Evolutionary conservation across 2,329 filamentous ascomycete genomes (phyloP).

Genomic region (Calycina herbarum): DNA sequence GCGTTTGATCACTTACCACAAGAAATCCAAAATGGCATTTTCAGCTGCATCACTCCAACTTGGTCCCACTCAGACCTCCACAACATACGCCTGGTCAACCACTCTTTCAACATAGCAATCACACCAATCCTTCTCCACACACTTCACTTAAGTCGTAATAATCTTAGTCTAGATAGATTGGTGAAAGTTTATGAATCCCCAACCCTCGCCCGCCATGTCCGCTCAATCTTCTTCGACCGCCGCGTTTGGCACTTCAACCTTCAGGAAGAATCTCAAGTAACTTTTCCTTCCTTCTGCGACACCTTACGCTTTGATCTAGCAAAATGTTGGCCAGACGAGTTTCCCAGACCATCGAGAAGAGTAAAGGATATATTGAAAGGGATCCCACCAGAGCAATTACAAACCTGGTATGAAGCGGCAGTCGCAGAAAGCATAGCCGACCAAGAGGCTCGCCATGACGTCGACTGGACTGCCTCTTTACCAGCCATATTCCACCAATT

Average conservation of each 20-base stretch:
- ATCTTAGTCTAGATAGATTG: background rate
- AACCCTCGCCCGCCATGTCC: background rate
- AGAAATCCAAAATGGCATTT: background rate
- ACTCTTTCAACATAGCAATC: background rate
- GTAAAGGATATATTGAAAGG: background rate
- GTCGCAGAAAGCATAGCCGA: background rate
- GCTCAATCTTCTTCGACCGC: background rate
- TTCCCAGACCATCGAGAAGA: background rate
- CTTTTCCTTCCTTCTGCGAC: background rate
- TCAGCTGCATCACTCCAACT: background rate
- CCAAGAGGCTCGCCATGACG: background rate
- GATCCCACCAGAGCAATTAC: background rate
- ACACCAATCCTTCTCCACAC: background rate
- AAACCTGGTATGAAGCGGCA: background rate
- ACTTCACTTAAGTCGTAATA: background rate
- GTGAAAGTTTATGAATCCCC: background rate
- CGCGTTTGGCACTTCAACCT: background rate
- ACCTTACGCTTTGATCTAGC: background rate
- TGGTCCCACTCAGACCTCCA: slow-evolving; percentile 4
- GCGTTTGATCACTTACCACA: background rate
- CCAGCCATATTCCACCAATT: background rate
- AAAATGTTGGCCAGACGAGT: background rate
- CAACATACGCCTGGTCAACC: background rate
- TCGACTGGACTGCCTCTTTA: background rate
- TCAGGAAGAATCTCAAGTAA: background rate